Evolutionary conservation across 2,329 filamentous ascomycete genomes (phyloP).

Genomic region (Aspergillus sp.): DNA sequence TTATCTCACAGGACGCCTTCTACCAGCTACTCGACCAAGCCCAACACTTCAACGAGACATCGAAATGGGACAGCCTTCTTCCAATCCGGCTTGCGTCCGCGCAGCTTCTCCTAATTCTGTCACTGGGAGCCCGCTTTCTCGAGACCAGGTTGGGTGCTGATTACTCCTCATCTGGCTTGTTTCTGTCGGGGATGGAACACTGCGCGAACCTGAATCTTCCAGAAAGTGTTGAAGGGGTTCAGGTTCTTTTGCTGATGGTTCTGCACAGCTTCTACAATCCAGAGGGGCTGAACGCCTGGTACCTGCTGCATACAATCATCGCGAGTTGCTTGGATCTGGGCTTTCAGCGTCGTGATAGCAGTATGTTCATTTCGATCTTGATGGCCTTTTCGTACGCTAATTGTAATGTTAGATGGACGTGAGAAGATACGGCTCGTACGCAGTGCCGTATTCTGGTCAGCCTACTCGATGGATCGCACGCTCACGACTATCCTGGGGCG

Average conservation of each 20-base stretch:
- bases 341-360: constrained; percentile 3
- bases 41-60: neutral
- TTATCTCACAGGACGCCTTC: neutral
- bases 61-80: neutral
- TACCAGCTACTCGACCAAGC: neutral
- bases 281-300: constrained; percentile 7
- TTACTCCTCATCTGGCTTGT: neutral
- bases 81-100: neutral
- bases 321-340: constrained; percentile 7
- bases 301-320: constrained; percentile 6
- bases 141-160: neutral
- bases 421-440: neutral
- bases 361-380: neutral
- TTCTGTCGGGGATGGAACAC: neutral
- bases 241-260: constrained; percentile 2
- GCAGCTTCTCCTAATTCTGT: neutral
- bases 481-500: constrained; percentile 8
- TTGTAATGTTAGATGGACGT: neutral
- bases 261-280: constrained; percentile 7
- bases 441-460: constrained; percentile 7
- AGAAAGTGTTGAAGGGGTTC: constrained; percentile 4
- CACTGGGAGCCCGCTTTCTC: neutral
- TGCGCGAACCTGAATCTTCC: neutral
- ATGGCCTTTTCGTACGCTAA: neutral
- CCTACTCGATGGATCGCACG: constrained; percentile 6